These are phyloP conservation scores for Schizosaccharomyces japonicus DNA, from an alignment of 805 yeast species.

Conservation along the genomic window DNA sequence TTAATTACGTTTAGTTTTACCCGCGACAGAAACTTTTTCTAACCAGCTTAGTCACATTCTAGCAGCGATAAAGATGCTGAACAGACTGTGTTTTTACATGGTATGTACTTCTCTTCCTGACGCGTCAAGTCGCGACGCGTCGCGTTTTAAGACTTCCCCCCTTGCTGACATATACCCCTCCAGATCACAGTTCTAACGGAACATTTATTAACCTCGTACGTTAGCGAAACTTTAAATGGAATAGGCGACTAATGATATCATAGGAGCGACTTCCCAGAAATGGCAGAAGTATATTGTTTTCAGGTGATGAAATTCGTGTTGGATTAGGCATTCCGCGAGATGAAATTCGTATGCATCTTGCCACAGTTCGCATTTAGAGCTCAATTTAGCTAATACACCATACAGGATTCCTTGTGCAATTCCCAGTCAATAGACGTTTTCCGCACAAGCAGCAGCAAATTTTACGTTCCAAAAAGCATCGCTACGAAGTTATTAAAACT, in stretches of 20 bases:
- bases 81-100: not conserved
- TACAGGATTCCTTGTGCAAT: slow-evolving; percentile 5
- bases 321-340: slow-evolving; percentile 70
- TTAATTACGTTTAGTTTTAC: not conserved
- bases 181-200: slow-evolving; percentile 3
- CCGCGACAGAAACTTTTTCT: not conserved
- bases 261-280: slow-evolving; percentile 47
- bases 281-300: slow-evolving; percentile 55
- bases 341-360: slow-evolving; percentile 18
- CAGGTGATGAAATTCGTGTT: slow-evolving; percentile 81
- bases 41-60: not conserved
- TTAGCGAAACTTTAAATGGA: not conserved
- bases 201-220: slow-evolving; percentile 1
- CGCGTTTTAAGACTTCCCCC: not conserved
- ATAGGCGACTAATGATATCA: not conserved
- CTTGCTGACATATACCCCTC: not conserved
- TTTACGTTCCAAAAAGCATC: not conserved
- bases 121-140: not conserved
- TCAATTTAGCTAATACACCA: slow-evolving; percentile 5
- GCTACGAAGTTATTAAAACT: slow-evolving; percentile 27
- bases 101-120: not conserved
- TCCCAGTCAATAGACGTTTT: slow-evolving; percentile 9
- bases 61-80: not conserved
- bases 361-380: slow-evolving; percentile 13
- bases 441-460: not conserved